Percentiles rank a stretch among this genome's conserved stretches.
phyloP scores from a whole-genome alignment of 345 rosid genomes.

The Arabidopsis suecica region DNA sequence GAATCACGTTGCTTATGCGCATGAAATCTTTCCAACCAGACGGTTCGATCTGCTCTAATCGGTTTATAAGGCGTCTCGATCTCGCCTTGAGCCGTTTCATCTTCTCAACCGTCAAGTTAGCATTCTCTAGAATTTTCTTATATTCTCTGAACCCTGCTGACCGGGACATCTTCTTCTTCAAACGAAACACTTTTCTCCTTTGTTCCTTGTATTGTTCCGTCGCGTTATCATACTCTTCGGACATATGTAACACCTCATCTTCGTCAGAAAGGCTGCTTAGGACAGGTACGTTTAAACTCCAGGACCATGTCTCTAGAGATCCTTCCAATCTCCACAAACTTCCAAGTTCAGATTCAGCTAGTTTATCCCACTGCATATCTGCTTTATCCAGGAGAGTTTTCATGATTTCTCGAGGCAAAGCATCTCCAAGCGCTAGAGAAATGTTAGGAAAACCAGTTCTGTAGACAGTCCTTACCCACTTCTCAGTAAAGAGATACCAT shows the following conservation, averaged over 20 bases:
- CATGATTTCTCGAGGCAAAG: constrained; percentile 81
- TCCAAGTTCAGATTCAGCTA: constrained; percentile 76
- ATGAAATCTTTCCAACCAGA: constrained; percentile 98
- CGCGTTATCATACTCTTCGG: constrained; percentile 65
- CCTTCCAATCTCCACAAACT: constrained; percentile 86
- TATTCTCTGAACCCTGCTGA: constrained; percentile 85
- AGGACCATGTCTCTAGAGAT: constrained; percentile 94
- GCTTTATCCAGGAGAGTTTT: constrained; percentile 62
- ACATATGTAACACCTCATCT: constrained; percentile 66
- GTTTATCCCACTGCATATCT: constrained; percentile 78
- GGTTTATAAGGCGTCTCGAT: constrained; percentile 67
- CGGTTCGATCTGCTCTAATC: constrained; percentile 85
- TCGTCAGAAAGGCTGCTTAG: constrained; percentile 77
- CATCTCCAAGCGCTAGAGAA: constrained; percentile 66
- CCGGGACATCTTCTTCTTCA: constrained; percentile 84
- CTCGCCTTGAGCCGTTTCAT: constrained; percentile 75
- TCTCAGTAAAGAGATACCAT: constrained; percentile 91
- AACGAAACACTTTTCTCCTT: constrained; percentile 70
- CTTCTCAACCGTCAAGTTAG: constrained; percentile 72
- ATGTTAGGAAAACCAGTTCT: constrained; percentile 83
- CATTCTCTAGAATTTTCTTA: constrained; percentile 68
- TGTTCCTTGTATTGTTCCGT: constrained; percentile 70
- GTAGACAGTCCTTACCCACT: constrained; percentile 79
- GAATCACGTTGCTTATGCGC: constrained; percentile 82
- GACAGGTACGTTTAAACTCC: constrained; percentile 97